Evolutionary conservation across 176 grass and related monocot genomes (phyloP).

Genomic region (Carex scoparia): DNA sequence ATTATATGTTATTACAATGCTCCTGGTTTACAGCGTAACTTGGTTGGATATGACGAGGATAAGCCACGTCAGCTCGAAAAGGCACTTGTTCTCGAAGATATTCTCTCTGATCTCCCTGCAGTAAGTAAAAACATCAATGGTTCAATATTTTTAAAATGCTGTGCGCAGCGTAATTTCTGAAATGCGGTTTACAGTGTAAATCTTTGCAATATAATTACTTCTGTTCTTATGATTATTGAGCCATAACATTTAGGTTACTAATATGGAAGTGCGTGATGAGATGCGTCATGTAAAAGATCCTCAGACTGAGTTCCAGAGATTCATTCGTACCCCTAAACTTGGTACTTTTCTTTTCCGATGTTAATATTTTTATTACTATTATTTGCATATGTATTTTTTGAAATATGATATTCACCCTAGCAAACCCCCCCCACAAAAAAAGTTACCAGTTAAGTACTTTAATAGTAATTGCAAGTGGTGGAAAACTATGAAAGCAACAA

Average conservation of each 20-base stretch:
- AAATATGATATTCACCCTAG: neutral
- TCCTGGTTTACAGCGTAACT: conserved; percentile 47
- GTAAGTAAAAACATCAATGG: conserved; percentile 31
- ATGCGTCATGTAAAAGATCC: conserved; percentile 68
- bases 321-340: conserved; percentile 59
- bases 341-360: conserved; percentile 31
- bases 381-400: neutral
- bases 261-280: conserved; percentile 63
- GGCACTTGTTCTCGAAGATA: conserved; percentile 72
- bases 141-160: neutral
- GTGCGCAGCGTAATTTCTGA: neutral
- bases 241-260: conserved; percentile 45
- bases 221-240: neutral
- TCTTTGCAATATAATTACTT: neutral
- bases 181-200: neutral
- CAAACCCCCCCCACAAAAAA: neutral
- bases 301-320: conserved; percentile 83
- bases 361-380: neutral
- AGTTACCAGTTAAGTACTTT: neutral
- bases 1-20: conserved; percentile 15
- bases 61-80: conserved; percentile 51
- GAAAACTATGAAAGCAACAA: neutral
- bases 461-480: neutral
- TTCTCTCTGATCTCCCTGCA: conserved; percentile 83
- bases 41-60: conserved; percentile 66